Evolutionary conservation across 78 protist genomes (phyloP), one percentile per base, ranked within the genome.

Genomic region (Dictyostelium intermedium): DNA sequence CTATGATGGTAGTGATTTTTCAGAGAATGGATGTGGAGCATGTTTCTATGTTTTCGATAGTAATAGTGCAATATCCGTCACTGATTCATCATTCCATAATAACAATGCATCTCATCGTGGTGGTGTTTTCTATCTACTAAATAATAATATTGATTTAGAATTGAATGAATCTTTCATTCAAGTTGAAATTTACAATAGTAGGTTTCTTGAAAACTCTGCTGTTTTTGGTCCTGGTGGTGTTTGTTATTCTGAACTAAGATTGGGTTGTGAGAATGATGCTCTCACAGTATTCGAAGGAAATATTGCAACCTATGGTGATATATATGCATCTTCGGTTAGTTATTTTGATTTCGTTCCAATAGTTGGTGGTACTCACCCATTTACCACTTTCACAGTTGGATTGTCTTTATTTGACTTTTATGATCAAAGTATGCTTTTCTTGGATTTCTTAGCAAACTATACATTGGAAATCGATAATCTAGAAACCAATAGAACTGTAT

Each of bases 161-260:
- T 13, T 9, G 6, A 66, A 78, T 78, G n/a, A 14, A 7, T 14
- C 53, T 23, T 8, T 13, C 18, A 23, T 1, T 5, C 35, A 37
- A 45, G 53, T 27, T n/a, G n/a, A 2, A 35, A 14, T 10, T 9
- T 74, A 1, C 32, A 61, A 23, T 27, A 9, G 50, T 16, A 10
- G 1, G 14, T 77, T 86, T 9, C 4, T 16, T 30, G 6, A 2
- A 16, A 87, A 87, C 25, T 1, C 25, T 1, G 85, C 56, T 5
- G 30, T 23, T 41, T 41, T 34, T 43, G 93, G 93, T 14, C 35
- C 93, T 39, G 93, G 93, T 27, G 93, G 85, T 20, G 85, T 87
- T 14, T 87, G 93, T 27, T 87, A 53, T 43, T 56, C 85, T 5
- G 32, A 53, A 7, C 2, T 14, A 11, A 20, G 20, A 23, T 69